Conservation (phyloP, 768 basidiomycete genomes). For the Tulasnella sp. region DNA sequence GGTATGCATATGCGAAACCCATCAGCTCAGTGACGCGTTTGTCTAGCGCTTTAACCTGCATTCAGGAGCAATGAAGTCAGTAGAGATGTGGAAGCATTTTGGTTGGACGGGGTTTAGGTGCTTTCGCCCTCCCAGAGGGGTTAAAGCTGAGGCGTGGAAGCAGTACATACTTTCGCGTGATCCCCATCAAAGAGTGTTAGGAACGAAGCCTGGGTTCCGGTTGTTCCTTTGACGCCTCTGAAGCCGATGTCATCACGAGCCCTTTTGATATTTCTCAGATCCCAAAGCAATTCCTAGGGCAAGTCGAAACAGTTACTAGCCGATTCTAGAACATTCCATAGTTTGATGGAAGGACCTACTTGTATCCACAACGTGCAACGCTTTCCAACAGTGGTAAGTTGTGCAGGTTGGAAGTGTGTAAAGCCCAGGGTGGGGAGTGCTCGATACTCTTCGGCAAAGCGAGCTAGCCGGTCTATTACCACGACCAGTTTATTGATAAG, state of each 20-base stretch:
- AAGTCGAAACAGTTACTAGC: not conserved
- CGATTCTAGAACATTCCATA: not conserved
- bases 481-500: constrained; percentile 86
- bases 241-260: constrained; percentile 93
- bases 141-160: not conserved
- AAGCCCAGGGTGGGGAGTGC: constrained; percentile 94
- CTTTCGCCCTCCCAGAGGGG: constrained; percentile 16
- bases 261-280: constrained; percentile 88
- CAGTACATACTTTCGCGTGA: constrained; percentile 72
- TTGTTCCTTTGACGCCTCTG: constrained; percentile 99
- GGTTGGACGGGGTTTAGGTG: constrained; percentile 15
- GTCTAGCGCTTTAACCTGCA: constrained; percentile 85
- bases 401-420: constrained; percentile 99
- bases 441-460: constrained; percentile 82
- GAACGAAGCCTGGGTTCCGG: constrained; percentile 97
- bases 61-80: not conserved
- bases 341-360: constrained; percentile 46
- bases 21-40: constrained; percentile 85
- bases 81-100: constrained; percentile 4
- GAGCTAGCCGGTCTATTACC: constrained; percentile 84
- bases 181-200: constrained; percentile 92
- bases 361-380: constrained; percentile 96
- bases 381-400: constrained; percentile 97
- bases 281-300: constrained; percentile 87
- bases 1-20: constrained; percentile 93